A percentile compares a stretch with the other conserved stretches of the same genome.
phyloP scores from a whole-genome alignment of 306 rosid genomes.

The Quercus wislizeni region DNA sequence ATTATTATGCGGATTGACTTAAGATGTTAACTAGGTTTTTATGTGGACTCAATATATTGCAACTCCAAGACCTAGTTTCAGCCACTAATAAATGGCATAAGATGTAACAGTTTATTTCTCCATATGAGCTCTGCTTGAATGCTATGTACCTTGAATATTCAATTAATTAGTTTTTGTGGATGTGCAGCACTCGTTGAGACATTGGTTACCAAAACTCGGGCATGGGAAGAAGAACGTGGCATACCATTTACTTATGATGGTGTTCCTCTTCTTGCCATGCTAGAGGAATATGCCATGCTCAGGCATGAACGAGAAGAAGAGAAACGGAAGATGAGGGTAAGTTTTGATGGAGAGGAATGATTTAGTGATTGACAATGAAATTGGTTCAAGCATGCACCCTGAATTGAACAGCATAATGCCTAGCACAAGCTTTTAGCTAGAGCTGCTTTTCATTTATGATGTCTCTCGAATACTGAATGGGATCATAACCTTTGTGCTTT shows the following conservation, averaged over 20 bases:
- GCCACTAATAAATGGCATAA: not conserved
- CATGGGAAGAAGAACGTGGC: slow-evolving; percentile 93
- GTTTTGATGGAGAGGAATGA: slow-evolving; percentile 16
- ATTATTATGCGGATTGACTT: slow-evolving; percentile 1
- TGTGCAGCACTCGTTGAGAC: slow-evolving; percentile 89
- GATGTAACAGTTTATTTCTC: not conserved
- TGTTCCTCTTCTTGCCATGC: slow-evolving; percentile 97
- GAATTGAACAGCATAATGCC: not conserved
- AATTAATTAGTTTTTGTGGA: slow-evolving; percentile 21
- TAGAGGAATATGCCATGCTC: slow-evolving; percentile 97
- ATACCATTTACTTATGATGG: slow-evolving; percentile 85
- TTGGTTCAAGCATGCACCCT: not conserved
- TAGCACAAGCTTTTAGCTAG: not conserved
- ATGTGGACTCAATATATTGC: not conserved
- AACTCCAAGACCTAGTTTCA: slow-evolving; percentile 5
- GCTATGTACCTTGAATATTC: not conserved
- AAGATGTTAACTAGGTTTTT: not conserved
- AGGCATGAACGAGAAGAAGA: slow-evolving; percentile 98
- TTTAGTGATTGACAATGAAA: not conserved
- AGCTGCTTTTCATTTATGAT: not conserved
- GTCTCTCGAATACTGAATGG: not conserved
- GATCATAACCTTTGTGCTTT: slow-evolving; percentile 18
- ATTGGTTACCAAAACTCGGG: slow-evolving; percentile 85
- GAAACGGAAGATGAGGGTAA: slow-evolving; percentile 86
- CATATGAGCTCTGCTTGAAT: slow-evolving; percentile 12